Base-by-base conservation (phyloP, 345 rosid genomes). In the Moricandia arvensis region DNA sequence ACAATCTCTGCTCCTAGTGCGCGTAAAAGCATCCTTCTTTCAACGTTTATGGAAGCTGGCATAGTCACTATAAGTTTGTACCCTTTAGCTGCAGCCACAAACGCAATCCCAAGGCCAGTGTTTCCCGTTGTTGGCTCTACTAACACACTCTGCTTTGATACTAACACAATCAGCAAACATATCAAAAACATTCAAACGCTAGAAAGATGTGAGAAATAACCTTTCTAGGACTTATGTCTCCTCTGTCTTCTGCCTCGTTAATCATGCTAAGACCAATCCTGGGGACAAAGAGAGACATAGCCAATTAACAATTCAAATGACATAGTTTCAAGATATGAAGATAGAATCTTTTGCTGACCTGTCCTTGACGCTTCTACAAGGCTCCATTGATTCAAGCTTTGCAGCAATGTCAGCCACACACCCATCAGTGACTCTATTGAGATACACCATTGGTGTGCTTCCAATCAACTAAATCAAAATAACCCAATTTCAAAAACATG, bases 361-460 rank as follows among this genome's bases (percentile, higher is more conserved):
- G 76, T 91, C 97, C 66, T 94, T 94, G 74, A 90, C 97, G 57
- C 97, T 94, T 66, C 89, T 83, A 80, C 97, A 94, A 24, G 96
- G 97, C 76, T 94, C 93, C 98, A 94, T 89, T 63, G 96, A 94
- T 78, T 94, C 97, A n/a, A 94, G 97, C 79, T 94, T 94, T 16
- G 96, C 97, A 43, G 97, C 97, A 79, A 94, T 66, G 59, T 91
- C 86, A 8, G 95, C 97, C 3, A 86, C 83, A 49, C 98, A 90
- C 69, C 90, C 92, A 15, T 84, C 76, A 0, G 91, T 84, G 57
- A 91, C 89, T 84, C 86, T 90, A 82, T 91, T 91, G 68, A 94
- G 96, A 84, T 91, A 94, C 74, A 91, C 80, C 96, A 94, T 91
- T 4, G 96, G 98, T 33, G 97, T 94, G 45, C 89, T 77, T 70